Base-by-base conservation (phyloP, 441 rosid species). In the Croton laevigatus region DNA sequence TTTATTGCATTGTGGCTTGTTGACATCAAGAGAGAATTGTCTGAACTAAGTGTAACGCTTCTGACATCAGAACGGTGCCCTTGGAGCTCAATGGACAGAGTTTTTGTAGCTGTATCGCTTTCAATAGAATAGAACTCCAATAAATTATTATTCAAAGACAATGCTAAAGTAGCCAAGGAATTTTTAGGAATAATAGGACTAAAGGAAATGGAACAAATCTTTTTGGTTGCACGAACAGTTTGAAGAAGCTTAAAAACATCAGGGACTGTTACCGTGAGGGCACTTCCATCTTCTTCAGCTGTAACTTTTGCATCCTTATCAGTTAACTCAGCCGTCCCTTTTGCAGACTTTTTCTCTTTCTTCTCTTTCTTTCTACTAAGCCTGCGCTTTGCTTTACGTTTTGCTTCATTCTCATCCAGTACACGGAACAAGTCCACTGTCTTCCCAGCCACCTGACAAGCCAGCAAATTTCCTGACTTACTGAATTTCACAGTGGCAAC, bases 31-130 rank as follows among this genome's bases (percentile, higher is more conserved):
- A 92, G 87, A 48, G 84, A 84, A 82, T 86, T 95, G 78, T 95
- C 98, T 66, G 91, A 82, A 80, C 94, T 92, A 75, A 95, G 93
- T 53, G 97, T 82, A 66, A 92, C 84, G 69, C 99, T 95, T 80
- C 99, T 89, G 75, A 95, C 88, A 75, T 88, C 98, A 71, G 98
- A 88, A 60, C 97, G 91, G 78, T 95, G 97, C 60, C 99, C 99
- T 63, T 89, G 91, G 42, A 90, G 94, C 71, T 95, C 99, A 82
- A 95, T 89, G 73, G 88, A 72, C 59, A 83, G 80, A 70, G 83
- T 71, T 85, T 85, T 91, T 66, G 81, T 80, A 62, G 77, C 80
- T 61, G 73, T 72, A 71, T 73, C 71, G 66, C 88, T 75, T 73
- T 88, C 89, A 11, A 95, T 75, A 53, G 97, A 85, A 80, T 91